Conservation (phyloP, 2,329 filamentous ascomycete genomes). For the Phialocephala sp. region DNA sequence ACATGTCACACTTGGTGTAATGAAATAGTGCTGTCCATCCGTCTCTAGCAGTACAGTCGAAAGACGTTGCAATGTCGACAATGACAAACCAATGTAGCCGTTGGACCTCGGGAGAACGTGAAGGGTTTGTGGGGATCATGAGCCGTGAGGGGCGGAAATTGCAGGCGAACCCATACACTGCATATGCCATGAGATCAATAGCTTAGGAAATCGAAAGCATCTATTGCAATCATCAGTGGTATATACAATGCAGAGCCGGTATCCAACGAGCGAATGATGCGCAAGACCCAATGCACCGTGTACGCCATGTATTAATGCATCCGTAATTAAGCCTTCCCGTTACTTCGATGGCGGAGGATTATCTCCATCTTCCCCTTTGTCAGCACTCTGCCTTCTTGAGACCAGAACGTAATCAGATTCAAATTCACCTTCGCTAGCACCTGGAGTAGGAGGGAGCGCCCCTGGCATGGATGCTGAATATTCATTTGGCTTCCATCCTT, state of each 20-base stretch:
- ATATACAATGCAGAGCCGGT: slow-evolving; percentile 35
- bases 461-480: slow-evolving; percentile 36
- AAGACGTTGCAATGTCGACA: neutral
- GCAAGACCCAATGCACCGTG: slow-evolving; percentile 25
- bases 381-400: slow-evolving; percentile 33
- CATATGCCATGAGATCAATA: slow-evolving; percentile 3
- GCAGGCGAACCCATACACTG: neutral
- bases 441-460: slow-evolving; percentile 42
- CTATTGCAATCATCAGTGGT: slow-evolving; percentile 35
- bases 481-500: slow-evolving; percentile 17
- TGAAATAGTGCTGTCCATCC: neutral
- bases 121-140: neutral
- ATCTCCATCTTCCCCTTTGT: slow-evolving; percentile 39
- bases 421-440: slow-evolving; percentile 45
- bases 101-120: neutral
- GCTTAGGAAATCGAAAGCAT: slow-evolving; percentile 2
- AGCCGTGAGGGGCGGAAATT: neutral
- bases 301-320: slow-evolving; percentile 27
- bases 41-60: neutral
- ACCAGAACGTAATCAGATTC: slow-evolving; percentile 40
- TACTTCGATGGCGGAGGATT: slow-evolving; percentile 25
- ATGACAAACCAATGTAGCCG: neutral
- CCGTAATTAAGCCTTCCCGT: slow-evolving; percentile 9
- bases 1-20: neutral
- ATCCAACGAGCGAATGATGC: slow-evolving; percentile 28